Percentiles rank a stretch among this genome's conserved stretches.
Conservation (phyloP, 192 early-diverging fungal species). For the Geosiphon pyriformis region DNA sequence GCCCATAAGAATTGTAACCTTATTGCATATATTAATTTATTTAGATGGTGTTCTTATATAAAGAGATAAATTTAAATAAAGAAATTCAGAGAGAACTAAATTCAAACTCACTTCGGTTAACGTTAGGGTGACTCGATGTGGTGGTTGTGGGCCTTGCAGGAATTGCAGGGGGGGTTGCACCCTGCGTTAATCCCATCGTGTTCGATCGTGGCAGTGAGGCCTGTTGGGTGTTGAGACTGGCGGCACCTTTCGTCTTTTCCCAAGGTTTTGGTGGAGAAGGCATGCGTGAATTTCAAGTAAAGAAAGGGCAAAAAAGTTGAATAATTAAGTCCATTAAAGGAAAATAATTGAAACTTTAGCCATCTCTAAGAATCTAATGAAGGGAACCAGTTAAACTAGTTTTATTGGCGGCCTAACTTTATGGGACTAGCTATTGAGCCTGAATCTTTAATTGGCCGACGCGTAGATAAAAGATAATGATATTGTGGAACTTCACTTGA, state of each 20-base stretch:
- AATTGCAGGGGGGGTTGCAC: conserved; percentile 32
- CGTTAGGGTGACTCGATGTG: conserved; percentile 24
- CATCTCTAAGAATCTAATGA: no score
- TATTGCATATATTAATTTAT: conserved; percentile 35
- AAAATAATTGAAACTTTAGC: no score
- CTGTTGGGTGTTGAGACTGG: conserved; percentile 31
- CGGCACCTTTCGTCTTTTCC: conserved; percentile 53
- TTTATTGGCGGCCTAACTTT: no score
- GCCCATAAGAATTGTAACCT: conserved; percentile 38
- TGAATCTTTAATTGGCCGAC: no score
- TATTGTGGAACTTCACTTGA: no score
- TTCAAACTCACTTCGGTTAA: conserved; percentile 21
- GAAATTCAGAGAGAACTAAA: not conserved
- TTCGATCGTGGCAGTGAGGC: conserved; percentile 31
- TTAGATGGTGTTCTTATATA: not conserved
- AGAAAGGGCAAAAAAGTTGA: not conserved
- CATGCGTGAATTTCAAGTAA: conserved; percentile 24
- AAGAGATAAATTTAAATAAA: not conserved
- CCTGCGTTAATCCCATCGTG: conserved; percentile 23
- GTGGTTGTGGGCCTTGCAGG: conserved; percentile 35
- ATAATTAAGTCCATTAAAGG: no score
- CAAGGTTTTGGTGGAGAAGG: conserved; percentile 71
- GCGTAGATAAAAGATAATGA: no score
- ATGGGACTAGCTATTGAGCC: no score
- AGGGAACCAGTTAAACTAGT: no score